Conservation (phyloP, 2,329 filamentous ascomycete genomes). For the Tolypocladium paradoxum region DNA sequence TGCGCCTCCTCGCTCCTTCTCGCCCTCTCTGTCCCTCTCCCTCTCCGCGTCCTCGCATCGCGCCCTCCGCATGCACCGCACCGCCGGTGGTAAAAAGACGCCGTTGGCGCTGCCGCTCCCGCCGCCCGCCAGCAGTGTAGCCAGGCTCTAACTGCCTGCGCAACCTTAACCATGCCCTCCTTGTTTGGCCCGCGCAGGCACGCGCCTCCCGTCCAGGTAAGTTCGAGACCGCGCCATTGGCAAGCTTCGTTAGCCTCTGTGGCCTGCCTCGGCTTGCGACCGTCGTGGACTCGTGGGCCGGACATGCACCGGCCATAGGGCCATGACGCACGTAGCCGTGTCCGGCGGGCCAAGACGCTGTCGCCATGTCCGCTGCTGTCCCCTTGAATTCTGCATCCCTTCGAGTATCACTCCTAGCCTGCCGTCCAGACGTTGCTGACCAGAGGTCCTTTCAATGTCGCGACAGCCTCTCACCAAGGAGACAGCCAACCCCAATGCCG, state of each 20-base stretch:
- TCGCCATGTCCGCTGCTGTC: not conserved
- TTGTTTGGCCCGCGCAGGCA: slow-evolving; percentile 4
- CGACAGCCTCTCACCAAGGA: slow-evolving; percentile 51
- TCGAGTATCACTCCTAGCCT: slow-evolving; percentile 1
- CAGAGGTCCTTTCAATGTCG: slow-evolving; percentile 5
- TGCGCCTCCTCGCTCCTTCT: not conserved
- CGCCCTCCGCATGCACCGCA: not conserved
- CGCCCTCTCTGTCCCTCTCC: no score
- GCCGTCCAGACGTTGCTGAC: slow-evolving; percentile 9
- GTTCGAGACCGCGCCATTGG: not conserved
- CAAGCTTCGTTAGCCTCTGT: not conserved
- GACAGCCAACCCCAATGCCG: slow-evolving; percentile 60
- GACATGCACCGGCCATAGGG: not conserved
- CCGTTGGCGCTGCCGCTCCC: not conserved
- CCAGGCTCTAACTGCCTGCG: not conserved
- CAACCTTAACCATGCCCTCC: slow-evolving; percentile 1
- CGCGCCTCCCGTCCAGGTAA: slow-evolving; percentile 4
- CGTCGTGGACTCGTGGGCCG: not conserved
- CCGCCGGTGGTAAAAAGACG: not conserved
- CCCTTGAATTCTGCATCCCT: not conserved
- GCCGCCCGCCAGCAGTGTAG: not conserved
- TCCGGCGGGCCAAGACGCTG: not conserved
- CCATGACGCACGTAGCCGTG: not conserved
- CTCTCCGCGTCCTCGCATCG: not conserved
- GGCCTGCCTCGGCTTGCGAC: not conserved